Base-by-base conservation (phyloP, 805 yeast genomes). In the Metschnikowia aberdeeniae region DNA sequence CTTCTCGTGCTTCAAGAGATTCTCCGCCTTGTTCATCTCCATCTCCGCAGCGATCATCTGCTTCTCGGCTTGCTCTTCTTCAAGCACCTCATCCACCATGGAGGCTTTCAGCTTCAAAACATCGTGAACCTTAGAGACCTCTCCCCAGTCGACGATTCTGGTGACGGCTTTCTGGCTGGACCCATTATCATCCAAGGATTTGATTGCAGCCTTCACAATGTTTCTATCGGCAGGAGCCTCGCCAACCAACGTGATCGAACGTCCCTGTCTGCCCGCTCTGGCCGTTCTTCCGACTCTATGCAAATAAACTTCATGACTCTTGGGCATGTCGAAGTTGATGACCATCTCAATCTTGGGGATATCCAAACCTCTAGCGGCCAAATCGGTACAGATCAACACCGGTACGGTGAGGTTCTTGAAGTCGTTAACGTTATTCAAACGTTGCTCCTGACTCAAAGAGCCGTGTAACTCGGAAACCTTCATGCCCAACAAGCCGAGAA, bases 261-360 rank as follows among this genome's bases (percentile, higher is more conserved):
- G 79, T 77, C 99, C 99, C 43, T 86, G 88, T 68, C 98, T 81
- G 17, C 98, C 98, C 42, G 97, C 99, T 80, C 99, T 88, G 8
- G 99, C 99, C 44, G 98, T 93, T 77, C 99, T 87, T 68, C 99
- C 99, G 49, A 93, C 97, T 75, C 99, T 86, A 70, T 93, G 99
- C 58, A 93, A 73, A 65, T 93, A 93, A 32, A 92, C 78, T 54
- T 93, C 99, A 59, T 86, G 84, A 27, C 86, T 75, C 64, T 88
- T 87, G 41, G 99, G 99, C 95, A 93, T 88, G 61, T 93, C 99
- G 65, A 76, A 93, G 68, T 93, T 93, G 60, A 93, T 78, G 38
- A 93, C 99, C 48, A 85, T 82, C 64, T 90, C 98, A 63, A 93
- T 90, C 68, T 92, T 92, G 50, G 98, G 98, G 60, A 93, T 93